Evolutionary conservation across 768 basidiomycete genomes (phyloP), one percentile per base, ranked within the genome.

Genomic region (Suillus lakei): DNA sequence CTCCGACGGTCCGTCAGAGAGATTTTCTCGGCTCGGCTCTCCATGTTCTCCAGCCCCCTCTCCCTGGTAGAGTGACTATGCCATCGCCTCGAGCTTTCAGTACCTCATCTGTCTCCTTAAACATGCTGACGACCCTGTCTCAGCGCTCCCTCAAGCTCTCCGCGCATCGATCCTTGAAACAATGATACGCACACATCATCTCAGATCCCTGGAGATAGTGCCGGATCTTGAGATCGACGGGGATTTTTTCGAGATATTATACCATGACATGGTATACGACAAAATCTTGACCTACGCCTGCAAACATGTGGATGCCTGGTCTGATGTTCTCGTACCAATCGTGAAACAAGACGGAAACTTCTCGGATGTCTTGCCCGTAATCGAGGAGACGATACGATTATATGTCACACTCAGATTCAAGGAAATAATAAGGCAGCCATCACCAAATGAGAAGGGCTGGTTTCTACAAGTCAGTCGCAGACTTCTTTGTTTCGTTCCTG

Each of bases 281-380:
- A 55, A 34, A 55, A n/a, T 55, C 13, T 36, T 55, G 32, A 36
- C 54, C n/a, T 55, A 55, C n/a, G 34, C 6, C n/a, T 34, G 3
- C n/a, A 55, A 36, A 36, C 34, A 55, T 55, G n/a, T 36, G 54
- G 54, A 55, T 7, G 10, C n/a, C 21, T 55, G 30, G 54, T 55
- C 54, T 55, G 7, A 23, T 23, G 18, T 6, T 55, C n/a, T 55
- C 13, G 12, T 13, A 13, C n/a, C 54, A 23, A 36, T 16, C n/a
- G n/a, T n/a, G n/a, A n/a, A n/a, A n/a, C n/a, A 34, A 55, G 54
- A 55, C 13, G 23, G 13, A 13, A 55, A 5, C 32, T 5, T 55
- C 34, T 13, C n/a, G 54, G 18, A 36, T n/a, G 1, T 12, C 34
- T 55, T 34, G 54, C 8, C 6, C 12, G 13, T 12, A 8, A 1